Percentiles rank a stretch among this genome's conserved stretches.
Conservation (phyloP, 805 yeast genomes). For the Suhomyces prunicola region DNA sequence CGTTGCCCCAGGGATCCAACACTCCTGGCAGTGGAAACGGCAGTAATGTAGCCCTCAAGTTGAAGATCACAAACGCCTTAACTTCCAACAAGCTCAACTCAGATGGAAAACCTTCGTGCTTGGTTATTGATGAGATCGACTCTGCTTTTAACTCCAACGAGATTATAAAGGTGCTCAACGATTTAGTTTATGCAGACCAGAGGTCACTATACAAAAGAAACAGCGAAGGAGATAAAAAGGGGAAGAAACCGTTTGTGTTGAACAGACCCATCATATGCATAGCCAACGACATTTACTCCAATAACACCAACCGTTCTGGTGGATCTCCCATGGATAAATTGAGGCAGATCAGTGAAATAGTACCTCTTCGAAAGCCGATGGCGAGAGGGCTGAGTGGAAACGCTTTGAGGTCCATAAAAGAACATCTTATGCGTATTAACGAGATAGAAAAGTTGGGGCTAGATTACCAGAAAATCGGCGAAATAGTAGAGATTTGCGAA, state of each 20-base stretch:
- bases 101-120: slow-evolving; percentile 71
- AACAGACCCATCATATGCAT: slow-evolving; percentile 86
- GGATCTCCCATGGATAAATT: slow-evolving; percentile 65
- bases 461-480: slow-evolving; percentile 52
- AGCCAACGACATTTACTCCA: slow-evolving; percentile 81
- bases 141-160: slow-evolving; percentile 35
- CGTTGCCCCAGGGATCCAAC: slow-evolving; percentile 24
- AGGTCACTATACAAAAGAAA: slow-evolving; percentile 36
- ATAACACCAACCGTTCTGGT: slow-evolving; percentile 16
- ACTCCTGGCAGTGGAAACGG: slow-evolving; percentile 11
- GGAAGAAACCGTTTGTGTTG: slow-evolving; percentile 40
- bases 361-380: slow-evolving; percentile 61
- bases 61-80: slow-evolving; percentile 51
- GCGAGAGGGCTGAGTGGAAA: slow-evolving; percentile 37
- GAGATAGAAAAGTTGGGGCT: slow-evolving; percentile 50
- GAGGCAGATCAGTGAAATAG: slow-evolving; percentile 68
- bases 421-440: slow-evolving; percentile 47
- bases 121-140: slow-evolving; percentile 88
- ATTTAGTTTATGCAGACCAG: slow-evolving; percentile 56
- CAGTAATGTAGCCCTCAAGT: slow-evolving; percentile 29
- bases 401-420: slow-evolving; percentile 36
- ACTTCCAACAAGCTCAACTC: slow-evolving; percentile 57
- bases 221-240: background rate
- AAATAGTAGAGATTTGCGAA: slow-evolving; percentile 66
- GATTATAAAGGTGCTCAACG: slow-evolving; percentile 49